phyloP scores from a whole-genome alignment of 805 yeast species.

The Kodamaea hsintzibuensis region DNA sequence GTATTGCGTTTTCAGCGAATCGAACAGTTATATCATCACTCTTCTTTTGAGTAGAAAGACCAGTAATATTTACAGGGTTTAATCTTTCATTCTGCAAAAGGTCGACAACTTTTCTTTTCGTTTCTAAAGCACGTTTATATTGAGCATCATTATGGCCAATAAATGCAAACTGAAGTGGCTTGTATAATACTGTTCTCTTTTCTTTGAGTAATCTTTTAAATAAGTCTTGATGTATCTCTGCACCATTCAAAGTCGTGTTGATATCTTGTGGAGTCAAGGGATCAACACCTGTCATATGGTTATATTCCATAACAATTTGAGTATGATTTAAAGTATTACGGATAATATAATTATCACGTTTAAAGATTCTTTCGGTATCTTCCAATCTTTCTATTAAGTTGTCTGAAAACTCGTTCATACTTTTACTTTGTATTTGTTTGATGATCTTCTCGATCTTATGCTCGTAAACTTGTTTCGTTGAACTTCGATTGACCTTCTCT shows the following conservation, averaged over 20 bases:
- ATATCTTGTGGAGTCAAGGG: neutral
- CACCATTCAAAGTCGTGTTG: neutral
- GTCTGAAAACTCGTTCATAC: constrained; percentile 9
- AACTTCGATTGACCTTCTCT: constrained; percentile 12
- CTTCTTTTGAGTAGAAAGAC: neutral
- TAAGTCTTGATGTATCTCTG: neutral
- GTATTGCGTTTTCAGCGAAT: constrained; percentile 8
- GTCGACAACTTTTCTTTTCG: neutral
- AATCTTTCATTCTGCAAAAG: neutral
- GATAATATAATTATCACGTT: neutral
- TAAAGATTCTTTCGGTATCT: neutral
- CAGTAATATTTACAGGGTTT: neutral
- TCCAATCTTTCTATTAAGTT: constrained; percentile 7
- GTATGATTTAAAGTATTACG: neutral
- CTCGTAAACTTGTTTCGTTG: constrained; percentile 10
- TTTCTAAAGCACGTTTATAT: constrained; percentile 14
- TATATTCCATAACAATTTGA: neutral
- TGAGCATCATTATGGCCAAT: constrained; percentile 17
- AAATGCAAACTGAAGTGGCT: constrained; percentile 28
- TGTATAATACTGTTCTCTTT: constrained; percentile 19
- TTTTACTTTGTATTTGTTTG: constrained; percentile 14
- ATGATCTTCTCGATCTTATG: constrained; percentile 15
- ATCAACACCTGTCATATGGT: neutral
- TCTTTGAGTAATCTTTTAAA: constrained; percentile 11
- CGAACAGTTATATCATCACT: neutral